These are phyloP conservation scores for Colletotrichum spinosum DNA, from an alignment of 2,329 filamentous ascomycete species.

Conservation along the genomic window DNA sequence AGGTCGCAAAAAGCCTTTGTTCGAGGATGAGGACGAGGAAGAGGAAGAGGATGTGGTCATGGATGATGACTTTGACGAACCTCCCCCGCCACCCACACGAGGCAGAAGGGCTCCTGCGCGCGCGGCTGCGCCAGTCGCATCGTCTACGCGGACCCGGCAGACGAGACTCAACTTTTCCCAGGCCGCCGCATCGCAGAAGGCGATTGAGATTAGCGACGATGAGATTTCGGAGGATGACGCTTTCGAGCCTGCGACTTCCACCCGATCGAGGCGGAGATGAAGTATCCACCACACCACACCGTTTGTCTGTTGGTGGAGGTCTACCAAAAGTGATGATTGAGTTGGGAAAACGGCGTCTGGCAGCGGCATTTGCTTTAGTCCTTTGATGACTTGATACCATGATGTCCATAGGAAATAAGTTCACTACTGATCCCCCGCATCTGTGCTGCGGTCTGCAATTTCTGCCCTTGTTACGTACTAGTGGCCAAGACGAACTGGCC, in stretches of 20 bases:
- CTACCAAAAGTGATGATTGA: not conserved
- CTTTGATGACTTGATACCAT: too few species aligned
- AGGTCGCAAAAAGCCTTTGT: conserved; percentile 54
- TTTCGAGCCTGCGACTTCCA: conserved; percentile 65
- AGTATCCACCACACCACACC: too few species aligned
- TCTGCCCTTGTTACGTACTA: too few species aligned
- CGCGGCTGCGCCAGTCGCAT: conserved; percentile 33
- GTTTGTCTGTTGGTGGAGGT: too few species aligned
- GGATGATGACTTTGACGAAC: conserved; percentile 62
- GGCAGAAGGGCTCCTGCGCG: conserved; percentile 44
- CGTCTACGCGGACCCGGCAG: conserved; percentile 52
- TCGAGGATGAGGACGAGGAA: conserved; percentile 51
- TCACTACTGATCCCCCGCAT: too few species aligned
- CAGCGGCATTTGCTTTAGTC: too few species aligned
- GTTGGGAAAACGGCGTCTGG: not conserved
- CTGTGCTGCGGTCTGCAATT: too few species aligned
- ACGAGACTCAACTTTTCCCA: conserved; percentile 64
- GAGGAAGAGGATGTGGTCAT: conserved; percentile 62
- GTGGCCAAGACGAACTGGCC: too few species aligned
- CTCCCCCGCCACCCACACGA: conserved; percentile 7
- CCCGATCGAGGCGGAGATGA: conserved; percentile 35
- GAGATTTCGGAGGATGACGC: conserved; percentile 71
- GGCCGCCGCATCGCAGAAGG: conserved; percentile 56
- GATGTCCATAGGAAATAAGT: too few species aligned
- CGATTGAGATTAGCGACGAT: conserved; percentile 73